phyloP scores from a whole-genome alignment of 306 rosid genomes.

The Dryas drummondii region DNA sequence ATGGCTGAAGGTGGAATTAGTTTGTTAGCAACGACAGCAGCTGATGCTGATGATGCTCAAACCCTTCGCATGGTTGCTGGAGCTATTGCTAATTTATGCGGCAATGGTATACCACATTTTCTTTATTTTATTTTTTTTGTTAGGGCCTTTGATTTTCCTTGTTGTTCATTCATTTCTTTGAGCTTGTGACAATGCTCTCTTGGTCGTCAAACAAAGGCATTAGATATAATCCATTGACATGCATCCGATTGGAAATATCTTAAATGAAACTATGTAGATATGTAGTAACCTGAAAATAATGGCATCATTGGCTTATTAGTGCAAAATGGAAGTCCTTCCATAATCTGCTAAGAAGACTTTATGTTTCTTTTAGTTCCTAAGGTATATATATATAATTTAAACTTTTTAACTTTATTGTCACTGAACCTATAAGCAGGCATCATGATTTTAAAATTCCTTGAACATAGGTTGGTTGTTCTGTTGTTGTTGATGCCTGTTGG shows the following conservation, averaged over 20 bases:
- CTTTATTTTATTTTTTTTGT: background rate
- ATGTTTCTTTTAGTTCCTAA: background rate
- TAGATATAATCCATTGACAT: background rate
- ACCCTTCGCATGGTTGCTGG: conserved; percentile 99
- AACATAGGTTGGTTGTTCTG: too few species aligned
- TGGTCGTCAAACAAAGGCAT: background rate
- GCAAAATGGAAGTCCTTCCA: background rate
- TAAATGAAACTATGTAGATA: background rate
- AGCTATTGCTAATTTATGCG: conserved; percentile 94
- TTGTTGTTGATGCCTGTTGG: too few species aligned
- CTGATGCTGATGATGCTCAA: conserved; percentile 97
- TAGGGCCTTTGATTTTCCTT: background rate
- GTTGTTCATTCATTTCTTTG: background rate
- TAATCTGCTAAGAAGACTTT: background rate
- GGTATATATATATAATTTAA: background rate
- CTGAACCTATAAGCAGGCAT: background rate
- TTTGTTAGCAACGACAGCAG: conserved; percentile 82
- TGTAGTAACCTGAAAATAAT: background rate
- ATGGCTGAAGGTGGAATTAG: conserved; percentile 95
- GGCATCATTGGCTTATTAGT: background rate
- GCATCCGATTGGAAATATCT: too few species aligned
- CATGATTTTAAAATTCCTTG: too few species aligned
- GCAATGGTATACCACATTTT: conserved; percentile 67
- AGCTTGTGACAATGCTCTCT: background rate
- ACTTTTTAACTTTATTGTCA: background rate